Evolutionary conservation across 1,284 basidiomycete genomes (phyloP), one percentile per base, ranked within the genome.

Genomic region (Volvariella volvacea): DNA sequence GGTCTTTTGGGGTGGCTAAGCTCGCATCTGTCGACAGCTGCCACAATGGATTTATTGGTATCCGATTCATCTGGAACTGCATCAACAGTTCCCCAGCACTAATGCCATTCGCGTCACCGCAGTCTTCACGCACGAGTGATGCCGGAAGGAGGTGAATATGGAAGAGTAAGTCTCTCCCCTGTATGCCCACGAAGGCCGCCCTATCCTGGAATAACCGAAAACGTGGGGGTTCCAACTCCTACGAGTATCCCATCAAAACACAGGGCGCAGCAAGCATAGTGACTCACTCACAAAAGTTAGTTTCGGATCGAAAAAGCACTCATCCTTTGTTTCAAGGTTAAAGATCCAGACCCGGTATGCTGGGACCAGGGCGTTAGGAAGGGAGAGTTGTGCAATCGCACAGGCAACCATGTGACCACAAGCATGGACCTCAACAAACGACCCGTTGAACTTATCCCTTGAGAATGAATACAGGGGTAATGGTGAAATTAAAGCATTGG

Each of bases 371-470:
- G 34, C n/a, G n/a, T 44, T 28, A 41, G 20, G 12, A 32, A 41
- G 45, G 15, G 43, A 39, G 34, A 64, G 55, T 22, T 55, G 56
- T n/a, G 65, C 63, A 19, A 70, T 57, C 2, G 60, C 59, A 12
- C 58, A 58, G 20, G 62, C 64, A 30, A 71, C 54, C 17, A 65
- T 47, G 25, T 56, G 48, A 3, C 58, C 58, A 37, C 55, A 55
- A 15, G 63, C 52, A n/a, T 57, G 58, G 20, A 61, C 52, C 31
- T 55, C 53, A 39, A 48, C 54, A 28, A 59, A 54, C 22, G 41
- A 50, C 38, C 55, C 54, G 39, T 52, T 49, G 8, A 41, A 42
- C 21, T 51, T 48, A 1, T 49, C 44, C 32, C 48, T 50, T 14
- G 42, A 28, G 33, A 56, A 47, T 12, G 19, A 52, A n/a, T 47